Evolutionary conservation across 1,284 basidiomycete species (phyloP).

Genomic region (Leccinum variabile): DNA sequence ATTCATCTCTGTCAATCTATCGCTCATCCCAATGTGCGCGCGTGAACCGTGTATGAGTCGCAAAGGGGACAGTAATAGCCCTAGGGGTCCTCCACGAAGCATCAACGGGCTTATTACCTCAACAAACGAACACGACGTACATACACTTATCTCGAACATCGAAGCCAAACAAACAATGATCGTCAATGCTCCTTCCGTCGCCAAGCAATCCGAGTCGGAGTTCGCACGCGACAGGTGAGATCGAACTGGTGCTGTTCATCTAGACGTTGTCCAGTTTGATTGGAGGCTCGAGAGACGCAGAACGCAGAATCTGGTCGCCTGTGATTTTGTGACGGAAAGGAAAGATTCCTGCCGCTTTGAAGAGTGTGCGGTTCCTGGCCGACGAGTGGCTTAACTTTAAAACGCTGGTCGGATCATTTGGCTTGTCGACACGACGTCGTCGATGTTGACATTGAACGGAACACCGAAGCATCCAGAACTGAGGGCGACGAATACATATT

Average conservation of each 20-base stretch:
- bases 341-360: constrained; percentile 20
- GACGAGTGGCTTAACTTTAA: constrained; percentile 4
- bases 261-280: constrained; percentile 17
- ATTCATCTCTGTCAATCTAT: background rate
- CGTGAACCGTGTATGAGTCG: background rate
- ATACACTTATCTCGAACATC: background rate
- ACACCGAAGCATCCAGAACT: constrained; percentile 19
- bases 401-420: background rate
- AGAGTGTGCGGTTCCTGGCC: constrained; percentile 6
- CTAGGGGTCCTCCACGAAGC: background rate
- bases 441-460: constrained; percentile 20
- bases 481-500: constrained; percentile 16
- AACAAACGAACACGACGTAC: background rate
- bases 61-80: background rate
- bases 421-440: background rate
- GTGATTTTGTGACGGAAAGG: constrained; percentile 5
- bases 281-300: constrained; percentile 19
- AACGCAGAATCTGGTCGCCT: background rate
- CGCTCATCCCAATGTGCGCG: background rate
- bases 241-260: constrained; percentile 17
- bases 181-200: constrained; percentile 26
- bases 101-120: background rate
- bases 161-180: constrained; percentile 11
- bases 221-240: constrained; percentile 32
- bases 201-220: constrained; percentile 27